Base-by-base conservation (phyloP, 139 green algal genomes). In the Picochlorum costavermella region DNA sequence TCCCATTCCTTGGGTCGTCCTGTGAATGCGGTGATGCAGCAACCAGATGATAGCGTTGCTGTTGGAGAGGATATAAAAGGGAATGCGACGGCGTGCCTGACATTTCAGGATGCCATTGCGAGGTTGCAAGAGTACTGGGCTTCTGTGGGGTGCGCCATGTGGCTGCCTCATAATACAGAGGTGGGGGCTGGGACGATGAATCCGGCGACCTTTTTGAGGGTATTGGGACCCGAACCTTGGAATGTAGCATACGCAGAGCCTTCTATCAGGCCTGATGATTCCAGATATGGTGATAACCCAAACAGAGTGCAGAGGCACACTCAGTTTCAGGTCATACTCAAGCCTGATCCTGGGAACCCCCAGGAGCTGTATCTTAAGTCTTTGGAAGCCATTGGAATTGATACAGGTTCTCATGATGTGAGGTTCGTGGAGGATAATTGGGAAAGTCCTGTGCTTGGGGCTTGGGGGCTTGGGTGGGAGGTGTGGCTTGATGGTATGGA, bases 391-490 rank as follows among this genome's bases (percentile, higher is more conserved):
- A 78, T 97, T 55, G 93, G 93, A 48, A 93, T 96, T 45, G 81
- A 96, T 69, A 89, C 82, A 0, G 25, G n/a, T 9, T 67, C 64
- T 25, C 88, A 96, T 69, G 90, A 96, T 75, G 68, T 96, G 26
- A 77, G 84, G n/a, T 99, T 99, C 73, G 94, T 99, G 37, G 94
- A 99, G 76, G 94, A 99, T 82, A 98, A 99, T 75, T 99, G 94
- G 94, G 94, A 98, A 83, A 86, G 68, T 49, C 94, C 94, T 2
- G 94, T 93, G 64, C 81, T 98, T 60, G 92, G 92, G 5, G 92
- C 91, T 29, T 99, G 89, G 93, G 91, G 93, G 9, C 80, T 98
- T 29, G 93, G 94, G 31, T 99, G 93, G 91, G 93, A 98, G 72
- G 90, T 97, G 56, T 96, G 91, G 91, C 75, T 97, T 65, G 90